Conservation (phyloP, 768 basidiomycete species). For the Fistulinella prunicolor region DNA sequence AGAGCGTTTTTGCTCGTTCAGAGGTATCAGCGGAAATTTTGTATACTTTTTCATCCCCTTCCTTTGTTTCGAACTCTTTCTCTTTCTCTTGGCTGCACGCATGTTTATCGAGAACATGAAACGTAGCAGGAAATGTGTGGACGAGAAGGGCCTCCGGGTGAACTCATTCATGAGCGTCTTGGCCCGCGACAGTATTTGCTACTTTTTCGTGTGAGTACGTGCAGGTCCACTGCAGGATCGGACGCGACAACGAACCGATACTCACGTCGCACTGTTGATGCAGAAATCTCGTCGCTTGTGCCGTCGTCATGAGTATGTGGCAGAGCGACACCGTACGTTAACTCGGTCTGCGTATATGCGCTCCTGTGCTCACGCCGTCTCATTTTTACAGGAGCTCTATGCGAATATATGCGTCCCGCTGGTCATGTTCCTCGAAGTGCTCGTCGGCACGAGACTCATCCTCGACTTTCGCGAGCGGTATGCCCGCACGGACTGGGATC, state of each 20-base stretch:
- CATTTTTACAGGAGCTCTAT: constrained; percentile 18
- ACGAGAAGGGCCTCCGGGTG: constrained; percentile 3
- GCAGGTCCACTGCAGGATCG: no score
- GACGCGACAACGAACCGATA: neutral
- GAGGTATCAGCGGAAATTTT: constrained; percentile 20
- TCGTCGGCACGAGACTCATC: constrained; percentile 31
- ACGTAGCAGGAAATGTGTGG: neutral
- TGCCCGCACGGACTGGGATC: constrained; percentile 10
- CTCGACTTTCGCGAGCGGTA: constrained; percentile 33
- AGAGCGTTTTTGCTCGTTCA: constrained; percentile 20
- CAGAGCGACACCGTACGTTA: constrained; percentile 20
- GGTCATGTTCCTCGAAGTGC: constrained; percentile 30
- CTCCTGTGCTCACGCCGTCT: neutral
- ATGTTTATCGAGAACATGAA: constrained; percentile 14
- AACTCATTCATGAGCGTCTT: constrained; percentile 25
- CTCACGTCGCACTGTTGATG: neutral
- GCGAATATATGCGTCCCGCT: constrained; percentile 32
- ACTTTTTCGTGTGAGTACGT: constrained; percentile 30
- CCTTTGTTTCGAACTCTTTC: constrained; percentile 27
- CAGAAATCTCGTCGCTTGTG: constrained; percentile 26
- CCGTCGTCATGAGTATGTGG: constrained; percentile 29
- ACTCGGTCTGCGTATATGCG: neutral
- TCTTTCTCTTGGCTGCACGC: constrained; percentile 22
- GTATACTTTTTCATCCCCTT: constrained; percentile 31
- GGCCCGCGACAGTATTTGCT: constrained; percentile 29